Evolutionary conservation across 2,329 filamentous ascomycete genomes (phyloP).

Genomic region (Colletotrichum lini): DNA sequence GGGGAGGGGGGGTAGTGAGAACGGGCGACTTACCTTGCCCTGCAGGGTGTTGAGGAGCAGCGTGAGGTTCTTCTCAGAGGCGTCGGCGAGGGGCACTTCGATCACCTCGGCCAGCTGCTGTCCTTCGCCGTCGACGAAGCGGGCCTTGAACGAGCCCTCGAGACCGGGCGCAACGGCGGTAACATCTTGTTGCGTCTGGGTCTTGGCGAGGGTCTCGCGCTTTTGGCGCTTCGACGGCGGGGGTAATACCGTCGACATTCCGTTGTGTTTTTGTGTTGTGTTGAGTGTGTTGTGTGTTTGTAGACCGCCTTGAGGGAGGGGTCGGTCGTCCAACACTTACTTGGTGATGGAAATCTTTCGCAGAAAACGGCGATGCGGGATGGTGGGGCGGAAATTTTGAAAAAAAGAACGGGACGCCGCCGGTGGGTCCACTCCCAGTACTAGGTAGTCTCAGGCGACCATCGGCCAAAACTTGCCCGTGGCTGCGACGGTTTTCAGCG

Average conservation of each 20-base stretch:
- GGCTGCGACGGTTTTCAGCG: constrained; percentile 7
- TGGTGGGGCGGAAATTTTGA: constrained; percentile 43
- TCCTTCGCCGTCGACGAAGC: constrained; percentile 87
- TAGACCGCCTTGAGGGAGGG: constrained; percentile 8
- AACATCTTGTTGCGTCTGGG: constrained; percentile 82
- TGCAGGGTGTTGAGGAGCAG: constrained; percentile 88
- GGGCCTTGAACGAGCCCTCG: constrained; percentile 84
- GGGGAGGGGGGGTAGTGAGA: background rate
- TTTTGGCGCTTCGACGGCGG: constrained; percentile 91
- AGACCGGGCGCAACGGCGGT: constrained; percentile 76
- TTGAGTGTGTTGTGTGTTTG: constrained; percentile 9
- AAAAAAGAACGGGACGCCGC: background rate
- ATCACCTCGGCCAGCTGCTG: constrained; percentile 79
- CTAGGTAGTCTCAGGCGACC: background rate
- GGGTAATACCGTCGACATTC: constrained; percentile 86
- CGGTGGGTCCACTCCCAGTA: background rate
- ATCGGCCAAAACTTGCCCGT: constrained; percentile 34
- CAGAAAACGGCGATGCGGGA: constrained; percentile 32
- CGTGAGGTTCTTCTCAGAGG: constrained; percentile 90
- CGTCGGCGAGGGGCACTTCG: constrained; percentile 85
- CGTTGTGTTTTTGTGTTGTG: constrained; percentile 52
- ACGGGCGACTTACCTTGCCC: constrained; percentile 71
- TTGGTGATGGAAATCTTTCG: constrained; percentile 38
- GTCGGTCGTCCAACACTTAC: constrained; percentile 7
- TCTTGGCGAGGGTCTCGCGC: constrained; percentile 79